phyloP scores from a whole-genome alignment of 345 rosid genomes.

The Cardamine occulta region DNA sequence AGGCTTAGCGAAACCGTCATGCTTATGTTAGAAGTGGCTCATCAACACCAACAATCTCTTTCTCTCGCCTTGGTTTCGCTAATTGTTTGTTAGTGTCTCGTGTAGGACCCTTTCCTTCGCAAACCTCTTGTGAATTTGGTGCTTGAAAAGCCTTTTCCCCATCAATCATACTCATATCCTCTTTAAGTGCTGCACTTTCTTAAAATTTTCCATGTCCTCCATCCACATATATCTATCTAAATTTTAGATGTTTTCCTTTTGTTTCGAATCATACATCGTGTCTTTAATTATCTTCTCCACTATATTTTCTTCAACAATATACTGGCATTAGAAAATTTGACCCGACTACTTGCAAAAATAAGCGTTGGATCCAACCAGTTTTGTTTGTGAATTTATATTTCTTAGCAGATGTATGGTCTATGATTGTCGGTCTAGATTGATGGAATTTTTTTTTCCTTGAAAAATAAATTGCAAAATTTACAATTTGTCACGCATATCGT shows the following conservation, averaged over 20 bases:
- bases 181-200: constrained; percentile 45
- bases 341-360: not conserved
- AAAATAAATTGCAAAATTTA: not conserved
- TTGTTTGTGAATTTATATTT: not conserved
- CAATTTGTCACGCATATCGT: not conserved
- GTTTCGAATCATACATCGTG: constrained; percentile 32
- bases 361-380: not conserved
- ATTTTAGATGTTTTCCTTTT: constrained; percentile 30
- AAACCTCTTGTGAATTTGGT: constrained; percentile 34
- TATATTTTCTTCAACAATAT: not conserved
- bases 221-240: constrained; percentile 26
- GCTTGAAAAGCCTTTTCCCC: constrained; percentile 34
- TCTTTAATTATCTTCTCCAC: constrained; percentile 17
- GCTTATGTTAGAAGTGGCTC: constrained; percentile 46
- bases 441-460: not conserved
- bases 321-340: not conserved
- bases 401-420: not conserved
- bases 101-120: constrained; percentile 43
- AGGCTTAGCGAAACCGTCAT: constrained; percentile 40
- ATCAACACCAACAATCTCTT: constrained; percentile 23
- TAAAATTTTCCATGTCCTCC: constrained; percentile 26
- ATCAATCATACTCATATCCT: constrained; percentile 39
- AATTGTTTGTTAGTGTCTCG: constrained; percentile 38
- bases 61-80: constrained; percentile 26
- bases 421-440: not conserved